phyloP scores from a whole-genome alignment of 345 rosid species.

The Hibiscus syriacus region DNA sequence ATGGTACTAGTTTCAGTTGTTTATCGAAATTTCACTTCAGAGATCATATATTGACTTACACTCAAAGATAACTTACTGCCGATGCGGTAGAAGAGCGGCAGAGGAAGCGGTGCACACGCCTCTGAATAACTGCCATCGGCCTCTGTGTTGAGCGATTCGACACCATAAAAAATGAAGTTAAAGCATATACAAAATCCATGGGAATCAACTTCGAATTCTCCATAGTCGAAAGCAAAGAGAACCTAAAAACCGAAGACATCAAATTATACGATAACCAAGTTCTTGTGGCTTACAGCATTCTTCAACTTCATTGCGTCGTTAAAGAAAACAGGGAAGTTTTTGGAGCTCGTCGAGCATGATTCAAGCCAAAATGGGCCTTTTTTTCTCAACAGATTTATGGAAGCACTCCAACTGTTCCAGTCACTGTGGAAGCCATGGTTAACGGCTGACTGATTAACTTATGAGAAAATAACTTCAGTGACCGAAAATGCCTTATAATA shows the following conservation, averaged over 20 bases:
- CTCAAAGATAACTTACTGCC: conserved; percentile 27
- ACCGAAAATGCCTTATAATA: no score
- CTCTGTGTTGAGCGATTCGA: conserved; percentile 24
- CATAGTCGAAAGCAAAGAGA: conserved; percentile 41
- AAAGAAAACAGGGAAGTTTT: conserved; percentile 50
- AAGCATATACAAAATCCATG: conserved; percentile 23
- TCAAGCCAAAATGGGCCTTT: conserved; percentile 60
- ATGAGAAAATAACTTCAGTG: no score
- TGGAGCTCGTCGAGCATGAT: conserved; percentile 55
- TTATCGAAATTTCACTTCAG: conserved; percentile 27
- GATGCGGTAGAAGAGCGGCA: conserved; percentile 45
- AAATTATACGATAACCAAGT: conserved; percentile 30
- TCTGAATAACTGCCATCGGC: conserved; percentile 47
- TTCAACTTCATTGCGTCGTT: conserved; percentile 55
- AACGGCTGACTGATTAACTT: no score
- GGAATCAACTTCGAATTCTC: conserved; percentile 38
- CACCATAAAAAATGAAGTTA: conserved; percentile 31
- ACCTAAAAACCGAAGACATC: conserved; percentile 33
- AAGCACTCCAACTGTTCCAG: conserved; percentile 58
- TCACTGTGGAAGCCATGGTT: no score
- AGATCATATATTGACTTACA: conserved; percentile 39
- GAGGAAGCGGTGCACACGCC: conserved; percentile 18
- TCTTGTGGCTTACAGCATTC: conserved; percentile 43
- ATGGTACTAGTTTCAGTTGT: conserved; percentile 22
- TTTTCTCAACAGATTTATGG: conserved; percentile 57